Base-by-base conservation (phyloP, 345 rosid species). In the Rhizophora apiculata region DNA sequence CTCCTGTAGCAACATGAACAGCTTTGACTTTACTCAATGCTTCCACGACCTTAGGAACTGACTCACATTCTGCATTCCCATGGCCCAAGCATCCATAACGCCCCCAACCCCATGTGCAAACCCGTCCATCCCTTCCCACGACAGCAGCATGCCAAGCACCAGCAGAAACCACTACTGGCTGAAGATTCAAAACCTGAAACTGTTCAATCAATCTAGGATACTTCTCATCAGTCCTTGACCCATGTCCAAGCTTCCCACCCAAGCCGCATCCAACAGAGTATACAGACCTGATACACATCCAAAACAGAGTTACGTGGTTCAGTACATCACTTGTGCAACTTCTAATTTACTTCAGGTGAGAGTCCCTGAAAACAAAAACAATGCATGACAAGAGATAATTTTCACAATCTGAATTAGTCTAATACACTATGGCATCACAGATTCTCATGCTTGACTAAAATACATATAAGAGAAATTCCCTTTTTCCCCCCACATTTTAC, bases 101-200 rank as follows among this genome's bases (percentile, higher is more conserved):
- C 0, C 98, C 98, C 98, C 98, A 95, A 68, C 98, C 99, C 99
- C 96, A 95, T 2, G 96, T 95, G 83, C 94, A 95, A 59, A 95
- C 96, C 68, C 91, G 67, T 31, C 99, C 99, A 78, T 92, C 98
- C 64, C 77, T 82, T 59, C 99, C 97, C 15, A 95, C 86, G 51
- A 87, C 97, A 63, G 99, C 99, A 32, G 99, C 96, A 79, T 95
- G 97, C 99, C 99, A 95, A 67, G 93, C 89, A 68, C 97, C 99
- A n/a, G 99, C 97, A 27, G 99, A 87, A 70, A 95, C 87, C 70
- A 92, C 94, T 72, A 78, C 67, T 3, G 99, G 99, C 65, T 95
- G 92, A 71, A 95, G 85, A 71, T 86, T 92, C 72, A 92, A 72
- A 55, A 60, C 68, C 79, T 80, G 85, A 62, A 92, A 87, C 73